Conservation (phyloP, 768 basidiomycete species). For the Boletus subparvulus region DNA sequence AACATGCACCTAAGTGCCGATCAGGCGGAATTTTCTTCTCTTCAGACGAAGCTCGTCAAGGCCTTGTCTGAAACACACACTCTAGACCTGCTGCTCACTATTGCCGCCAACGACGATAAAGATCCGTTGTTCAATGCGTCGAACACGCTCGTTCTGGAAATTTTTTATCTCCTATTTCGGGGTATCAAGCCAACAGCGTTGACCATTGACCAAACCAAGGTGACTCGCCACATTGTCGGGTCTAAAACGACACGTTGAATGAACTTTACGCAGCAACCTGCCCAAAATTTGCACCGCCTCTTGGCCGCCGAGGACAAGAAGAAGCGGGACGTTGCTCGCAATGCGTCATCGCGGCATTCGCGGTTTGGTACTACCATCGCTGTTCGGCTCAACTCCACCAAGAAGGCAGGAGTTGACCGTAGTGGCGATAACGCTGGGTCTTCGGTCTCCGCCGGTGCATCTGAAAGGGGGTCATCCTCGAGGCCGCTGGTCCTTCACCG, state of each 20-base stretch:
- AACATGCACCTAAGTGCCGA: constrained; percentile 73
- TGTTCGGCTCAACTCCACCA: constrained; percentile 66
- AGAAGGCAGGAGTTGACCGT: constrained; percentile 31
- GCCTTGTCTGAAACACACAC: constrained; percentile 69
- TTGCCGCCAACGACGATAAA: constrained; percentile 73
- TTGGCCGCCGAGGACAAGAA: constrained; percentile 73
- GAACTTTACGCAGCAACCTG: constrained; percentile 53
- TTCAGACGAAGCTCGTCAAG: constrained; percentile 77
- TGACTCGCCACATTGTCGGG: constrained; percentile 26
- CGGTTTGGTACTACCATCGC: constrained; percentile 95
- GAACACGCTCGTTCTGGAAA: constrained; percentile 91
- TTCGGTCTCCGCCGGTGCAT: constrained; percentile 19
- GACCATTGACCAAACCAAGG: constrained; percentile 63
- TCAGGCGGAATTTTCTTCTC: constrained; percentile 70
- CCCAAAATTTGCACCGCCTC: constrained; percentile 67
- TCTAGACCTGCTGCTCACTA: constrained; percentile 77
- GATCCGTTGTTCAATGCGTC: constrained; percentile 81
- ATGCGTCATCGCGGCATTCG: constrained; percentile 78
- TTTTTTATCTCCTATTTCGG: constrained; percentile 86
- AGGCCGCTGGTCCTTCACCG: constrained; percentile 78
- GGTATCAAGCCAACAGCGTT: constrained; percentile 66
- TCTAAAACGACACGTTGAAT: constrained; percentile 9
- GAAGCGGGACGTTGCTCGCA: constrained; percentile 54
- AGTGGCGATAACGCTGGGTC: constrained; percentile 25
- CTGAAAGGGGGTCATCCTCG: constrained; percentile 33